A percentile compares a stretch with the other conserved stretches of the same genome.
Evolutionary conservation across 352 stramenopile species (phyloP).

Genomic region (Pythium dissotocum): DNA sequence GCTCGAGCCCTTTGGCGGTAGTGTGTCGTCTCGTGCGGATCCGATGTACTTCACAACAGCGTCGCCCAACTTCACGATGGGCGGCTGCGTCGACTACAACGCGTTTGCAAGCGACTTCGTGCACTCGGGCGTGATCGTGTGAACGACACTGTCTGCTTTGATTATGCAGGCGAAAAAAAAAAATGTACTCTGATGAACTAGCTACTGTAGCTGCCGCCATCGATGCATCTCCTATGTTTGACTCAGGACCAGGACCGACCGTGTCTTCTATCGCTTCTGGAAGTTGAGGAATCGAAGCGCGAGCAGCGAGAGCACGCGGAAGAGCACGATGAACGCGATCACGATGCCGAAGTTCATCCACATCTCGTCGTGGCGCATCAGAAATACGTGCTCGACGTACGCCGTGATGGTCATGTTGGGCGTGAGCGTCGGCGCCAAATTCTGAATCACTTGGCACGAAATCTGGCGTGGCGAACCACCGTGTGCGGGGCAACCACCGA

Average conservation of each 20-base stretch:
- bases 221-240: too few species aligned
- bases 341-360: conserved; percentile 46
- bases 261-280: conserved; percentile 27
- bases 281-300: conserved; percentile 63
- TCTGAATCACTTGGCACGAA: conserved; percentile 41
- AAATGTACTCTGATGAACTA: too few species aligned
- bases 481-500: conserved; percentile 35
- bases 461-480: conserved; percentile 16
- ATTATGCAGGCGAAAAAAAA: too few species aligned
- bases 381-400: conserved; percentile 46
- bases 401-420: conserved; percentile 49
- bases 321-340: conserved; percentile 46
- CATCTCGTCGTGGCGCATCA: conserved; percentile 62
- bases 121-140: background rate
- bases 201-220: too few species aligned
- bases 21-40: background rate
- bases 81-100: background rate
- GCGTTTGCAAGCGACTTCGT: background rate
- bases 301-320: conserved; percentile 47
- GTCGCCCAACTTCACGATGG: background rate
- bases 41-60: background rate
- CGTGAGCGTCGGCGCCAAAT: conserved; percentile 31
- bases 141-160: too few species aligned
- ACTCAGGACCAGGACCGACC: too few species aligned
- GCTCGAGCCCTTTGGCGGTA: background rate